Percentiles rank a stretch among this genome's conserved stretches.
phyloP scores from a whole-genome alignment of 345 rosid genomes.

The Populus simonii region DNA sequence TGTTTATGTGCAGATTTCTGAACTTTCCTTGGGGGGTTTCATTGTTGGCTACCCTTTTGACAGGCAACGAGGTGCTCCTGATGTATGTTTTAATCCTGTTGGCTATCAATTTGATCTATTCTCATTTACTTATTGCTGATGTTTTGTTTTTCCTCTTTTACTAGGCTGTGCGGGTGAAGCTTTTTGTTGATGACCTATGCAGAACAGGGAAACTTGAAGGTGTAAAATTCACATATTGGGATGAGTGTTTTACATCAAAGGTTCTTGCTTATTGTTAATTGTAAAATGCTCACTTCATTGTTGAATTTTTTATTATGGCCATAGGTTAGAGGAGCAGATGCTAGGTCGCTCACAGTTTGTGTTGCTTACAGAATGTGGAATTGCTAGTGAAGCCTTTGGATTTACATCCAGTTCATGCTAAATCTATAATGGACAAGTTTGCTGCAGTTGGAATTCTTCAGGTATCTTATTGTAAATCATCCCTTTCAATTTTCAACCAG shows the following conservation, averaged over 20 bases:
- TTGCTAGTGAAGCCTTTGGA: slow-evolving; percentile 55
- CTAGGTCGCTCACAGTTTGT: slow-evolving; percentile 8
- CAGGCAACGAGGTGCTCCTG: slow-evolving; percentile 26
- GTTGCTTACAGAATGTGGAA: slow-evolving; percentile 52
- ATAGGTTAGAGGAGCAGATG: too few species aligned
- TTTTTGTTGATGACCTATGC: slow-evolving; percentile 62
- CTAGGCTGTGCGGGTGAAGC: slow-evolving; percentile 54
- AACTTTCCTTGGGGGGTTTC: slow-evolving; percentile 61
- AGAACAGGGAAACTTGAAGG: slow-evolving; percentile 54
- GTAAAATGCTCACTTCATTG: neutral
- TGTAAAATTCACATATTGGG: slow-evolving; percentile 67
- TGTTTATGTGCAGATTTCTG: slow-evolving; percentile 49
- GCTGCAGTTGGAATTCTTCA: slow-evolving; percentile 93
- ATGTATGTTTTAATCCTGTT: slow-evolving; percentile 37
- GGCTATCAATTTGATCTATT: neutral
- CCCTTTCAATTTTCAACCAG: too few species aligned
- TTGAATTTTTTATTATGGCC: neutral
- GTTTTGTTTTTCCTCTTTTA: slow-evolving; percentile 16
- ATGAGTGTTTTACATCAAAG: slow-evolving; percentile 71
- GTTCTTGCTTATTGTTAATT: slow-evolving; percentile 29
- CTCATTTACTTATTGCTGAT: neutral
- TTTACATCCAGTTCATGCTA: slow-evolving; percentile 50
- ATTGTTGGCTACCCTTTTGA: slow-evolving; percentile 68
- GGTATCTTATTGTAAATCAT: slow-evolving; percentile 39
- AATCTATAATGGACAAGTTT: slow-evolving; percentile 70